Percentiles rank a stretch among this genome's conserved stretches.
phyloP scores from a whole-genome alignment of 116 monocot genomes.

The Zostera marina region DNA sequence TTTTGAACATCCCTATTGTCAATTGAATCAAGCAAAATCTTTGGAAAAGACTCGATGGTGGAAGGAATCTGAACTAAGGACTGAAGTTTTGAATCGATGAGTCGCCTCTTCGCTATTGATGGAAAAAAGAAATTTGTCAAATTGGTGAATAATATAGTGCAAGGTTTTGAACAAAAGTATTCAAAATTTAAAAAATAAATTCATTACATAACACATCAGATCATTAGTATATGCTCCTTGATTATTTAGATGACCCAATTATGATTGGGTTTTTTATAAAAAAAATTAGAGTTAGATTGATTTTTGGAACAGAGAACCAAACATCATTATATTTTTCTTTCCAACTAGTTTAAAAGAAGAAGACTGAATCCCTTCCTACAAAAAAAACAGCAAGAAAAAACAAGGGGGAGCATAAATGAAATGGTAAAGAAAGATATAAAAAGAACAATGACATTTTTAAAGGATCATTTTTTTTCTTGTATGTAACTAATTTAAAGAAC shows the following conservation, averaged over 20 bases:
- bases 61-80: conserved; percentile 20
- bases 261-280: background rate
- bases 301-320: background rate
- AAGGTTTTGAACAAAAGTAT: background rate
- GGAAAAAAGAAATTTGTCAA: background rate
- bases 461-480: too few species aligned
- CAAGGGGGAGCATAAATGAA: background rate
- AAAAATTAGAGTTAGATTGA: background rate
- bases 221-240: background rate
- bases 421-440: background rate
- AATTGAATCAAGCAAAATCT: conserved; percentile 50
- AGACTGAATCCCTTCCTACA: background rate
- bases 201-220: background rate
- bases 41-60: conserved; percentile 48
- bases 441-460: background rate
- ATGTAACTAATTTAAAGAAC: too few species aligned
- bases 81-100: conserved; percentile 62
- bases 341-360: background rate
- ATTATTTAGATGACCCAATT: background rate
- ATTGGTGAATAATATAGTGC: background rate
- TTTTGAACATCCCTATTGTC: conserved; percentile 76
- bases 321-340: background rate
- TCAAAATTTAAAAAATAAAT: background rate
- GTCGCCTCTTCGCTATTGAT: conserved; percentile 77
- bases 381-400: background rate